phyloP scores from a whole-genome alignment of 495 filamentous ascomycete species.

The Amniculicola lignicola region DNA sequence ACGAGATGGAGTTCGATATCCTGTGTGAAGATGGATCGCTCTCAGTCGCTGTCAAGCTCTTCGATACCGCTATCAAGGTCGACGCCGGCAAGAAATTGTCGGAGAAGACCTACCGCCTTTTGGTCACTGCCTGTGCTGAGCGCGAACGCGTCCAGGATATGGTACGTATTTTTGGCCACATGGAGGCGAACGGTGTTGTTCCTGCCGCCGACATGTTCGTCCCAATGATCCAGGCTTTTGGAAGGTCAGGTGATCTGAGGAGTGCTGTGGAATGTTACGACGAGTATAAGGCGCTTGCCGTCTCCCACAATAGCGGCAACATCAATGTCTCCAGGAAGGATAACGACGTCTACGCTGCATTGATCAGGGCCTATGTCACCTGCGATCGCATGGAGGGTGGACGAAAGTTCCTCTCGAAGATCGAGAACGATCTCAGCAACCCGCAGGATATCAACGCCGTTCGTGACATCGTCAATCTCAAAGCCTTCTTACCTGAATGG shows the following conservation, averaged over 20 bases:
- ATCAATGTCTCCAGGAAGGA: slow-evolving; percentile 71
- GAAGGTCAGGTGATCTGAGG: slow-evolving; percentile 69
- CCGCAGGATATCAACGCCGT: slow-evolving; percentile 58
- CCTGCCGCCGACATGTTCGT: slow-evolving; percentile 80
- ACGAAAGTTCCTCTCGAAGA: slow-evolving; percentile 74
- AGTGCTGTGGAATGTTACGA: slow-evolving; percentile 95
- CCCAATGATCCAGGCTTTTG: slow-evolving; percentile 90
- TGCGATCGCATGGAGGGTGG: slow-evolving; percentile 76
- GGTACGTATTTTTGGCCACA: slow-evolving; percentile 82
- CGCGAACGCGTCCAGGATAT: slow-evolving; percentile 77
- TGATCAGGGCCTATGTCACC: slow-evolving; percentile 80
- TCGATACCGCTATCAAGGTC: slow-evolving; percentile 64
- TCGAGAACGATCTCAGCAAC: slow-evolving; percentile 43
- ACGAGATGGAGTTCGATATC: slow-evolving; percentile 77
- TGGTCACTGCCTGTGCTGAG: slow-evolving; percentile 82
- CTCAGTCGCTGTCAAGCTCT: slow-evolving; percentile 76
- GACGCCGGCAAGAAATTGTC: slow-evolving; percentile 56
- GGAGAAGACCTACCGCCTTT: slow-evolving; percentile 70
- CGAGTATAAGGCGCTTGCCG: slow-evolving; percentile 80
- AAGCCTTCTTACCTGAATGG: slow-evolving; percentile 72
- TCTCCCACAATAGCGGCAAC: slow-evolving; percentile 73
- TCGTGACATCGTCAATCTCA: slow-evolving; percentile 63
- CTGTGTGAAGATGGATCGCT: slow-evolving; percentile 82
- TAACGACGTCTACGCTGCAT: slow-evolving; percentile 77
- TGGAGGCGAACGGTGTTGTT: slow-evolving; percentile 70